Evolutionary conservation across 768 basidiomycete genomes (phyloP), one percentile per base, ranked within the genome.

Genomic region (Serendipita sp.): DNA sequence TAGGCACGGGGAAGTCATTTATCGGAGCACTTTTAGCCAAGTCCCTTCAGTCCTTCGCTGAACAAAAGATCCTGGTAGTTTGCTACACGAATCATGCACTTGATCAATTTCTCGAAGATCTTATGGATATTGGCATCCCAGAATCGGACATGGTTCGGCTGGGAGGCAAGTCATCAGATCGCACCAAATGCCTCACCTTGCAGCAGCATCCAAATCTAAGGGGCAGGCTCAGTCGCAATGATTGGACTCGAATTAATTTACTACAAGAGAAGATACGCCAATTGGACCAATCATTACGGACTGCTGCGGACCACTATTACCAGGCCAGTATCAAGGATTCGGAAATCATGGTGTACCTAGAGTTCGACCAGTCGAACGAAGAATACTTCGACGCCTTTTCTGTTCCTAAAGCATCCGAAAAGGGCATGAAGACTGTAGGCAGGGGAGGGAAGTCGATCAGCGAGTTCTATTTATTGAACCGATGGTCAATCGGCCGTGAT

Each of bases 51-150:
- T 77, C 81, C 13, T 72, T 72, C 63, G 80, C 80, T 0, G 16
- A 68, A 0, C 74, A 77, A 62, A 81, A 70, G 0, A 86, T 88
- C 28, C 78, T 88, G 3, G 84, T 87, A 0, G 82, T 86, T 16
- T 86, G 85, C 67, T 87, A 81, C 67, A 88, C 86, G 0, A 88
- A 88, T 65, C 86, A 88, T 51, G 86, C 86, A 0, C 78, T 88
- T 0, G 86, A 88, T 66, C 82, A 86, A 62, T 84, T 88, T 64
- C 76, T 88, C 3, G 80, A 81, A 28, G 81, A 83, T 63, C 78
- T 88, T 1, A 70, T 87, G 1, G 76, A 77, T 18, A 82, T 83
- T 35, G 85, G 83, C 0, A 85, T 88, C 2, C 78, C 80, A 1
- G 47, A 66, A 0, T 8, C 48, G 0, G 75, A 71, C 35, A 80